Conservation (phyloP, 805 yeast genomes). For the Ogataea nonfermentans region DNA sequence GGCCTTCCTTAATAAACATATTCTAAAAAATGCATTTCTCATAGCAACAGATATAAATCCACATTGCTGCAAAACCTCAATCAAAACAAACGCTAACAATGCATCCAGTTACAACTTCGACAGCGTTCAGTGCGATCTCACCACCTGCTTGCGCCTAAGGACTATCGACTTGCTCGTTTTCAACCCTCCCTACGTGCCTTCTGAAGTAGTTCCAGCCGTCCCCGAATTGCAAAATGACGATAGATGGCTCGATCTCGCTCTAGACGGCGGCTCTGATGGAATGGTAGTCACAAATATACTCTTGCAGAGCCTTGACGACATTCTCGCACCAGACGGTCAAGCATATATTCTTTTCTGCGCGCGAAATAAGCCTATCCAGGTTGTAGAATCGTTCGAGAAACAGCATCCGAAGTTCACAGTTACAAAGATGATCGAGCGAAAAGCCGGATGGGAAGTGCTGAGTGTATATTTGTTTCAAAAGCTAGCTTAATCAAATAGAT, state of each 20-base stretch:
- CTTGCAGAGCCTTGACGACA: slow-evolving; percentile 49
- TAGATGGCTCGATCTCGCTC: slow-evolving; percentile 82
- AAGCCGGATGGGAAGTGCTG: slow-evolving; percentile 95
- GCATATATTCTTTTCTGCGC: slow-evolving; percentile 94
- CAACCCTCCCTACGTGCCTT: slow-evolving; percentile 97
- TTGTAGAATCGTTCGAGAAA: slow-evolving; percentile 45
- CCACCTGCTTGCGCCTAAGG: slow-evolving; percentile 44
- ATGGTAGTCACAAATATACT: slow-evolving; percentile 79
- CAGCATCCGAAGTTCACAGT: slow-evolving; percentile 47
- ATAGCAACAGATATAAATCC: slow-evolving; percentile 81
- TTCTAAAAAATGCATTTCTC: slow-evolving; percentile 52
- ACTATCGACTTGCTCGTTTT: slow-evolving; percentile 73
- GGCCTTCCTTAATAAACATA: slow-evolving; percentile 63
- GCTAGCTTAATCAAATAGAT: slow-evolving; percentile 41
- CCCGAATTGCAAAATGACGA: slow-evolving; percentile 45
- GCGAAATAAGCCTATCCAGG: slow-evolving; percentile 72
- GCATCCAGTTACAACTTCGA: slow-evolving; percentile 37
- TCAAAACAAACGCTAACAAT: slow-evolving; percentile 37
- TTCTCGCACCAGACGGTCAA: slow-evolving; percentile 58
- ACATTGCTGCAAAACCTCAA: slow-evolving; percentile 60
- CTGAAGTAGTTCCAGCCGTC: slow-evolving; percentile 63
- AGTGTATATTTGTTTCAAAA: slow-evolving; percentile 64
- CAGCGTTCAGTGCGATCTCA: slow-evolving; percentile 55
- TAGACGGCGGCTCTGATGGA: slow-evolving; percentile 87
- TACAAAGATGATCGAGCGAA: slow-evolving; percentile 55